phyloP scores from a whole-genome alignment of 1,139 yeast genomes.

The Diutina rugosa region DNA sequence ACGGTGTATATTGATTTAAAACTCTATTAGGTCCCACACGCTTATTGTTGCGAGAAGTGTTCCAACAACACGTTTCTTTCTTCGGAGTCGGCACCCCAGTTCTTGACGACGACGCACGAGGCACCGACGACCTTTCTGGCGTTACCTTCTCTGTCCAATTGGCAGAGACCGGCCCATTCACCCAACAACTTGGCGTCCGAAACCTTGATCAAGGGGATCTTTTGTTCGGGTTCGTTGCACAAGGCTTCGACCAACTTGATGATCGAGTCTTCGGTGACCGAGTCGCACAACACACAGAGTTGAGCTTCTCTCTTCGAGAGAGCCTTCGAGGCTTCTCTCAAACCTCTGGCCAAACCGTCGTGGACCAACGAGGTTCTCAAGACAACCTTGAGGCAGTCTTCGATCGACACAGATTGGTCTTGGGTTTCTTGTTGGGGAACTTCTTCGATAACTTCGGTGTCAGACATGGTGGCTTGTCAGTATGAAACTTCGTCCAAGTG shows the following conservation, averaged over 20 bases:
- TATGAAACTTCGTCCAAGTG: constrained; percentile 3
- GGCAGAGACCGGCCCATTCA: constrained; percentile 99
- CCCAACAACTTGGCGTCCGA: constrained; percentile 99
- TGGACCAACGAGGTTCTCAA: constrained; percentile 96
- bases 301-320: constrained; percentile 96
- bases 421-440: constrained; percentile 69
- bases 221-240: constrained; percentile 94
- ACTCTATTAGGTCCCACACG: background rate
- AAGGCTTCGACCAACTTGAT: constrained; percentile 97
- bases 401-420: constrained; percentile 83
- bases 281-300: constrained; percentile 94
- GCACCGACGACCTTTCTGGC: constrained; percentile 99
- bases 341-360: constrained; percentile 99
- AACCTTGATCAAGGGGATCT: constrained; percentile 97
- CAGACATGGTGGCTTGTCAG: constrained; percentile 43
- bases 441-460: constrained; percentile 79
- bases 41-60: constrained; percentile 85
- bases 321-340: constrained; percentile 99
- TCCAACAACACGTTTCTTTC: constrained; percentile 96
- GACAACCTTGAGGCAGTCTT: constrained; percentile 97
- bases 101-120: constrained; percentile 97
- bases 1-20: background rate
- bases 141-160: constrained; percentile 99
- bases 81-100: constrained; percentile 99
- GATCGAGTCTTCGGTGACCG: constrained; percentile 97